Evolutionary conservation across 805 yeast genomes (phyloP).

Genomic region (Isabelozyma gotoi): DNA sequence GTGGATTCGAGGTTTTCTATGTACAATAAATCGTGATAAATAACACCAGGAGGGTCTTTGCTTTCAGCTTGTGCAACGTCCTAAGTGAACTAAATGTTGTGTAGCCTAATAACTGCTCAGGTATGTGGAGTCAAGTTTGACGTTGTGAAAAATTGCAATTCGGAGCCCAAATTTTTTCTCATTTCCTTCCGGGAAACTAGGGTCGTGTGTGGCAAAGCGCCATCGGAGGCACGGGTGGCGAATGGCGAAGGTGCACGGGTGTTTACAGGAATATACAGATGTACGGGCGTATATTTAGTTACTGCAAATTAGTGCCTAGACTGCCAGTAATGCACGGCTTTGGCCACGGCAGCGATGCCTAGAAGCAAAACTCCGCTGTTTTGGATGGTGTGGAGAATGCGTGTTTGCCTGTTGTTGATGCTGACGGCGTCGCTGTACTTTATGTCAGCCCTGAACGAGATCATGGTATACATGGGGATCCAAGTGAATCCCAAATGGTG

Average conservation of each 20-base stretch:
- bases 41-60: neutral
- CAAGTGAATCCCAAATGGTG: conserved; percentile 52
- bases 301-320: too few relatives aligned
- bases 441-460: conserved; percentile 82
- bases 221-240: too few relatives aligned
- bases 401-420: conserved; percentile 54
- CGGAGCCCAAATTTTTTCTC: neutral
- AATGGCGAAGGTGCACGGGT: neutral
- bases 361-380: conserved; percentile 8
- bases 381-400: conserved; percentile 40
- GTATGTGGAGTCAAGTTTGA: neutral
- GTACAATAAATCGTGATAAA: neutral
- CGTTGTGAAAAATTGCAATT: neutral
- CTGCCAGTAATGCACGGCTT: neutral
- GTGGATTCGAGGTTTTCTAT: neutral
- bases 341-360: conserved; percentile 5
- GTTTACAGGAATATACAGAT: too few relatives aligned
- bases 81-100: neutral
- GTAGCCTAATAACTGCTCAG: neutral
- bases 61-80: neutral
- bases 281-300: too few relatives aligned
- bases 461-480: conserved; percentile 91
- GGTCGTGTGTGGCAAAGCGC: neutral
- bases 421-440: conserved; percentile 68
- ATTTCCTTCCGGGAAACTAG: neutral